Base-by-base conservation (phyloP, 768 basidiomycete genomes). In the Lactarius trivialis region DNA sequence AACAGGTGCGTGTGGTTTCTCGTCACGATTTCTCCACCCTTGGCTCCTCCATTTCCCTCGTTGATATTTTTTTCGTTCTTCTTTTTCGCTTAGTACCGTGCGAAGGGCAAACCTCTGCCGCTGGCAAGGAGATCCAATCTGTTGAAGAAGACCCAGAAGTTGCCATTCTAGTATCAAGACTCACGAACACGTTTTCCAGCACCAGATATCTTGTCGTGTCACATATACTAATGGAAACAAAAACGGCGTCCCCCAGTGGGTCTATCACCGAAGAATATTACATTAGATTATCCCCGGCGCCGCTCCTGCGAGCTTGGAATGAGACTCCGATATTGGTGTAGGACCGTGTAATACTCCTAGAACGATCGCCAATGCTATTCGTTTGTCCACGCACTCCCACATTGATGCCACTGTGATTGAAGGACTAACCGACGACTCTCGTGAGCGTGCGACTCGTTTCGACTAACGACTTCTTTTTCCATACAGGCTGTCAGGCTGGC, bases 1-100 rank as follows among this genome's bases (percentile, higher is more conserved):
- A 86, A 72, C 75, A 75, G 72, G 89, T 84, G 66, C 65, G 73
- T 56, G 24, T n/a, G n/a, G 1, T 37, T 28, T 11, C 14, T 32
- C 28, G n/a, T 4, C 19, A 19, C 21, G 1, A 9, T 30, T 4
- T 28, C 24, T 24, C n/a, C 37, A 14, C 39, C 1, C 21, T 4
- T 32, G 3, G 15, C 11, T n/a, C 43, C 9, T 24, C 24, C 21
- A 48, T 48, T 48, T 43, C 32, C 9, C 37, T 54, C 33, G 41
- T 53, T 65, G 57, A 63, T n/a, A n/a, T 41, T 2, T 49, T 34
- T 30, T 8, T 7, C 4, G 11, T 33, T 19, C 4, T 63, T 53
- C 26, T 58, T 45, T 50, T 33, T 41, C 12, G 19, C 51, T 43
- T 58, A 67, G 66, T 61, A 67, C 43, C 60, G 60, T 51, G 57